Evolutionary conservation across 768 basidiomycete genomes (phyloP).

Genomic region (Lentinus tigrinus): DNA sequence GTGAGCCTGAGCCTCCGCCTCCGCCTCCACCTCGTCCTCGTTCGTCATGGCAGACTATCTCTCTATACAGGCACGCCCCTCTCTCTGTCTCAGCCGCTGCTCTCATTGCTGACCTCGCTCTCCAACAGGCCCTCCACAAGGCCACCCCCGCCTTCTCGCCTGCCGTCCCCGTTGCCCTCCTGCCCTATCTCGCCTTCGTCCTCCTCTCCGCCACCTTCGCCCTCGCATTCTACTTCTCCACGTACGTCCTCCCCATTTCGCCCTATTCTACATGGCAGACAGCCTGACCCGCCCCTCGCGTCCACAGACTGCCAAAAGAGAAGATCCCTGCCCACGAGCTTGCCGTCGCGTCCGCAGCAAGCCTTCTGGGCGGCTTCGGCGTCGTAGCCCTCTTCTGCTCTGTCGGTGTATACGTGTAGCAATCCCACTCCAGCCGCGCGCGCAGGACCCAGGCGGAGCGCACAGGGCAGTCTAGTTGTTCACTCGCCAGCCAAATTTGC

Average conservation of each 20-base stretch:
- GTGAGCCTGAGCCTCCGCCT: slow-evolving; percentile 34
- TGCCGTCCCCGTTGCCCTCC: slow-evolving; percentile 57
- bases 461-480: slow-evolving; percentile 54
- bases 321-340: slow-evolving; percentile 64
- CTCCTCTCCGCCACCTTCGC: slow-evolving; percentile 74
- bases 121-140: slow-evolving; percentile 56
- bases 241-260: slow-evolving; percentile 42
- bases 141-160: slow-evolving; percentile 72
- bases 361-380: slow-evolving; percentile 82
- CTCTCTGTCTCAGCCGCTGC: background rate
- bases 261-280: slow-evolving; percentile 6
- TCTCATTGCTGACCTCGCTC: slow-evolving; percentile 1
- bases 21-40: background rate
- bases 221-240: slow-evolving; percentile 91
- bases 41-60: slow-evolving; percentile 58
- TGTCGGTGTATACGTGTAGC: slow-evolving; percentile 78
- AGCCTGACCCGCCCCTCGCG: slow-evolving; percentile 10
- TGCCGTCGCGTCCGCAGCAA: slow-evolving; percentile 69
- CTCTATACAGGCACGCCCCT: slow-evolving; percentile 46
- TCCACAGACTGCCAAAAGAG: slow-evolving; percentile 71
- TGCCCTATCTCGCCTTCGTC: slow-evolving; percentile 75
- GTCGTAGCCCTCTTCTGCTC: slow-evolving; percentile 88
- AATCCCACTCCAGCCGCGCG: slow-evolving; percentile 1
- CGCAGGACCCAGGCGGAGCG: background rate
- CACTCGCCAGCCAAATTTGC: slow-evolving; percentile 80